Percentiles rank a stretch among this genome's conserved stretches.
Conservation (phyloP, 2,329 filamentous ascomycete genomes). For the Penicillium sp. region DNA sequence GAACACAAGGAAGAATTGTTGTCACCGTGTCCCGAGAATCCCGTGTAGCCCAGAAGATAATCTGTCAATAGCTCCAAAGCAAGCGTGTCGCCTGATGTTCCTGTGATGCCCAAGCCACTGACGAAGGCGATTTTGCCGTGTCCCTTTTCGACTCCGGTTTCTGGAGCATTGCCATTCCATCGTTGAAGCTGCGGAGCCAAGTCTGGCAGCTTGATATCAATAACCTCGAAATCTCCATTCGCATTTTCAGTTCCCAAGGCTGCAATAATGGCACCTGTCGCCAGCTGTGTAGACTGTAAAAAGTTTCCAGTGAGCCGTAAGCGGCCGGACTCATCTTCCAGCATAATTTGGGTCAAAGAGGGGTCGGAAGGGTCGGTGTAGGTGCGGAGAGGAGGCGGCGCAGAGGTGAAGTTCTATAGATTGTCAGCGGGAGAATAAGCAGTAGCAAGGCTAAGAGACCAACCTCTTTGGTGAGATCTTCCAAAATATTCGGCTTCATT, state of each 20-base stretch:
- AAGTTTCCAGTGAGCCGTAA: constrained; percentile 71
- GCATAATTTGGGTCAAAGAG: constrained; percentile 64
- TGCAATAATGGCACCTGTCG: constrained; percentile 92
- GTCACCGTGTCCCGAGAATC: constrained; percentile 45
- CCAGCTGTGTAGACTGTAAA: constrained; percentile 67
- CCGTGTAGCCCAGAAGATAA: constrained; percentile 80
- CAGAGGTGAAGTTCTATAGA: constrained; percentile 77
- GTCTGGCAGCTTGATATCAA: constrained; percentile 86
- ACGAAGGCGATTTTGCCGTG: constrained; percentile 74
- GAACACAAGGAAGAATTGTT: constrained; percentile 47
- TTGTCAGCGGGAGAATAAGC: constrained; percentile 12
- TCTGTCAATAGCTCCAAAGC: constrained; percentile 76
- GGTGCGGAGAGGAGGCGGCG: constrained; percentile 71
- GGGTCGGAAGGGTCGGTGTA: constrained; percentile 60
- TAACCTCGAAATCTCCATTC: constrained; percentile 86
- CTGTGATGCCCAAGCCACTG: constrained; percentile 81
- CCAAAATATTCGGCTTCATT: constrained; percentile 90
- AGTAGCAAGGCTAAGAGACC: constrained; percentile 23
- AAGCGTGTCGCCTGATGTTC: constrained; percentile 69
- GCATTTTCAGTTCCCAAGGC: constrained; percentile 91
- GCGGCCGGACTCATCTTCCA: constrained; percentile 94
- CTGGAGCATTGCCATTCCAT: constrained; percentile 55
- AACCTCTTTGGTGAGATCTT: constrained; percentile 91
- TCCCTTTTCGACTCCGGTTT: constrained; percentile 49
- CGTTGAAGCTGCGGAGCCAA: constrained; percentile 76